Evolutionary conservation across 805 yeast species (phyloP), one percentile per base, ranked within the genome.

Genomic region (Sugiyamaella marilandica): DNA sequence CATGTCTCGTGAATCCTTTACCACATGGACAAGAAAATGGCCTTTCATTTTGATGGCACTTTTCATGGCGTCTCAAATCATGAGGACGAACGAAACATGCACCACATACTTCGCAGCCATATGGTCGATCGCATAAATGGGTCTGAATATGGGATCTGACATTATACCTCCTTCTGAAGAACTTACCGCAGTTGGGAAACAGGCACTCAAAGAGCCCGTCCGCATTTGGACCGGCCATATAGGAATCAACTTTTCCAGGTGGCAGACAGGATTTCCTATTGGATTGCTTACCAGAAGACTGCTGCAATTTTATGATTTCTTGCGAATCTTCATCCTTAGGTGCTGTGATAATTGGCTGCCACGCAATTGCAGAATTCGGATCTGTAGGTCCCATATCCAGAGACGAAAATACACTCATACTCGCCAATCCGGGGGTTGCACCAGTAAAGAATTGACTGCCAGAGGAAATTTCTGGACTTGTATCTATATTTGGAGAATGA

Each of bases 81-180:
- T 94, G 99, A 57, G 92, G 96, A 57, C 99, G 78, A 21, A 94
- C 99, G 72, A 94, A 94, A 36, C 87, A 80, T 60, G 91, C 87
- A 2, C 80, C 78, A 69, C 99, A 94, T 43, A 56, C 59, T 37
- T 74, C 75, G 71, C 99, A 94, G 0, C 77, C 73, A 69, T 88
- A 92, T 0, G 99, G 99, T 57, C 97, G 75, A 67, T 95, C 99
- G 66, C 92, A 84, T 47, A 94, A 71, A 74, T 94, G 99, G 0
- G 99, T 94, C 67, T 94, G 99, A 52, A 94, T 91, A 68, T 94
- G 99, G 0, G 97, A 88, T 56, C 98, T 75, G 10, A 89, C 88
- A 63, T 94, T 94, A 69, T 95, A 95, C 45, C 96, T 76, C 64
- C 99, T 77, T 7, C 90, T 82, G 70, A 94, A 92, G 51, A 78